Base-by-base conservation (phyloP, 2,329 filamentous ascomycete genomes). In the Botryosphaeria dothidea region DNA sequence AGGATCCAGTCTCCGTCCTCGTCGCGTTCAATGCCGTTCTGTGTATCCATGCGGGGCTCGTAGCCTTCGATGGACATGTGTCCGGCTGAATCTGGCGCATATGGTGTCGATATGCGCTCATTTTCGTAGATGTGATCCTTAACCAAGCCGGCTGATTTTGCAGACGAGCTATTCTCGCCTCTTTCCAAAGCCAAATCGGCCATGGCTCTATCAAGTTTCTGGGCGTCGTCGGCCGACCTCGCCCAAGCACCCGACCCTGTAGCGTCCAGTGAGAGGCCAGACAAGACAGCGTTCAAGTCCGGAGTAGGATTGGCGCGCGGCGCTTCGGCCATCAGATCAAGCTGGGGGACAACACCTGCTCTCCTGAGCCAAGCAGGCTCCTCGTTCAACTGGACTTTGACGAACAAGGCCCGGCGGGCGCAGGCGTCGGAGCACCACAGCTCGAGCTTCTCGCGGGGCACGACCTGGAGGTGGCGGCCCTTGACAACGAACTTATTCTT, bases 381-480 rank as follows among this genome's bases (percentile, higher is more conserved):
- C 73, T 95, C 91, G 69, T 86, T 90, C 43, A 98, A 85, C 82
- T 99, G 95, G 25, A 96, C 91, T 73, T 93, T 92, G 70, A 98
- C 84, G 77, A 93, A 97, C 69, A 96, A 82, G 2, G 92, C 93
- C 56, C 92, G 85, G 68, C 87, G 86, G 2, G 91, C 91, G 79
- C 95, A 99, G 43, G 83, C 84, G 63, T 89, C 84, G 0, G 89
- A 92, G 77, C 95, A 99, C 92, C 93, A 99, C 78, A 89, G 90
- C 79, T 95, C 92, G 17, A 93, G 78, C 72, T 92, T 88, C 69
- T 88, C 86, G 62, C 85, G 86, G 66, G 87, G 85, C 27, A 96
- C 88, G 54, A 97, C 90, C 68, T 83, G 81, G 69, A 86, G 80
- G 49, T 82, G 82, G 63, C 87, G 87, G 63, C 83, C 84, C 13